Conservation (phyloP, 2,329 filamentous ascomycete genomes). For the Trichoderma arundinaceum region DNA sequence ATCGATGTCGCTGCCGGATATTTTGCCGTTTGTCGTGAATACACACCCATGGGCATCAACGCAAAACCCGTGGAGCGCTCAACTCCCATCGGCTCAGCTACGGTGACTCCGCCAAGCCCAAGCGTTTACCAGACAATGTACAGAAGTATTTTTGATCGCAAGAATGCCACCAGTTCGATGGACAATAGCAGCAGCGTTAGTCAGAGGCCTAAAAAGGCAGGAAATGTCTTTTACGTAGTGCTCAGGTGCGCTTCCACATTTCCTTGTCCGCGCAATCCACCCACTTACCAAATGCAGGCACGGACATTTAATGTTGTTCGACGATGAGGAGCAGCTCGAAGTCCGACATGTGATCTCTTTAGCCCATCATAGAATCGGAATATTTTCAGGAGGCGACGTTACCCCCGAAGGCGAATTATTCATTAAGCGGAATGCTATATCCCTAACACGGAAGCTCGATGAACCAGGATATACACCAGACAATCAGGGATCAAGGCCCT, state of each 20-base stretch:
- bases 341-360: conserved; percentile 95
- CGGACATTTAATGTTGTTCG: conserved; percentile 96
- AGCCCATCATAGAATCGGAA: conserved; percentile 81
- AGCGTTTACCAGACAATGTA: conserved; percentile 99
- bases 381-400: conserved; percentile 78
- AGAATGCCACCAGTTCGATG: conserved; percentile 54
- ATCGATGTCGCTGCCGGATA: conserved; percentile 86
- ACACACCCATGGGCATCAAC: conserved; percentile 88
- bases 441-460: conserved; percentile 70
- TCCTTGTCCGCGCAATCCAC: background rate
- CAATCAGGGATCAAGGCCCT: conserved; percentile 72
- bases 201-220: conserved; percentile 66
- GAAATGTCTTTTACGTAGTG: conserved; percentile 93
- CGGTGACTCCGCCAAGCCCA: conserved; percentile 79
- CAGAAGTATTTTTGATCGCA: conserved; percentile 89
- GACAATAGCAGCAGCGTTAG: conserved; percentile 58
- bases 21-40: conserved; percentile 94
- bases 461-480: conserved; percentile 62
- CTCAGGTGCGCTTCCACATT: conserved; percentile 65
- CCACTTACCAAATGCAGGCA: conserved; percentile 61
- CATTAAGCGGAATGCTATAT: conserved; percentile 91
- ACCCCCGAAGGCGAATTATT: conserved; percentile 93
- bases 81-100: conserved; percentile 76
- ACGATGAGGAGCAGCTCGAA: conserved; percentile 92
- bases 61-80: conserved; percentile 88